A percentile compares a stretch with the other conserved stretches of the same genome.
These are phyloP conservation scores for Haemoproteus tartakovskyi DNA, from an alignment of 169 alveolate genomes.

Conservation along the genomic window DNA sequence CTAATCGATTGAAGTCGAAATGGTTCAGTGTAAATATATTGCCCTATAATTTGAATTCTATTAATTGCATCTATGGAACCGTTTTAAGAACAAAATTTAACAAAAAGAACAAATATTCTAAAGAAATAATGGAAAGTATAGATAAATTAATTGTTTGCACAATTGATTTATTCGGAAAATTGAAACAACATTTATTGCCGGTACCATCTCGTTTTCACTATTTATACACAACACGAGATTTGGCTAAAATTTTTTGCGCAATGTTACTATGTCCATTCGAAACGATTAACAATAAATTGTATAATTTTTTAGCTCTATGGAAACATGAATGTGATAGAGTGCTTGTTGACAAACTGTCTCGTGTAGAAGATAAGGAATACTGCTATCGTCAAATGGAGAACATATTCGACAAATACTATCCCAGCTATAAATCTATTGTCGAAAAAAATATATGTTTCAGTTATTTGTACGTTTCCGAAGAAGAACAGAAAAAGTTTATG, in stretches of 20 bases:
- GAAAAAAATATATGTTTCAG: slow-evolving; percentile 54
- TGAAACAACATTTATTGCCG: slow-evolving; percentile 68
- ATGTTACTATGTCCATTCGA: slow-evolving; percentile 75
- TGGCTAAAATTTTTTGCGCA: slow-evolving; percentile 96
- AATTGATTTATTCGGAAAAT: slow-evolving; percentile 86
- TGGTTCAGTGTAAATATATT: slow-evolving; percentile 93
- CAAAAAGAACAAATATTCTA: slow-evolving; percentile 84
- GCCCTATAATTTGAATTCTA: slow-evolving; percentile 89
- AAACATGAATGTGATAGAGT: slow-evolving; percentile 95
- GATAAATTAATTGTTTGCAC: slow-evolving; percentile 87
- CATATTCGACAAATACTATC: slow-evolving; percentile 38
- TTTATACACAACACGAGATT: slow-evolving; percentile 94
- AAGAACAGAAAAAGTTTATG: slow-evolving; percentile 47
- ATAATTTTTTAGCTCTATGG: slow-evolving; percentile 92
- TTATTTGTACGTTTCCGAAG: slow-evolving; percentile 63
- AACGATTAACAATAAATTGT: slow-evolving; percentile 74
- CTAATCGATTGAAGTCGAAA: slow-evolving; percentile 93
- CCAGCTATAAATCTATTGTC: slow-evolving; percentile 19
- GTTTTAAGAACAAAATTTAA: slow-evolving; percentile 89
- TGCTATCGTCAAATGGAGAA: slow-evolving; percentile 57
- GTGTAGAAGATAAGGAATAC: slow-evolving; percentile 85
- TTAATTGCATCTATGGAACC: slow-evolving; percentile 94
- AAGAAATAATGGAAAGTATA: slow-evolving; percentile 80
- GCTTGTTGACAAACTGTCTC: slow-evolving; percentile 92
- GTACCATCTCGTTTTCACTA: slow-evolving; percentile 96